These are phyloP conservation scores for Biscutella laevigata DNA, from an alignment of 441 rosid species.

Conservation along the genomic window DNA sequence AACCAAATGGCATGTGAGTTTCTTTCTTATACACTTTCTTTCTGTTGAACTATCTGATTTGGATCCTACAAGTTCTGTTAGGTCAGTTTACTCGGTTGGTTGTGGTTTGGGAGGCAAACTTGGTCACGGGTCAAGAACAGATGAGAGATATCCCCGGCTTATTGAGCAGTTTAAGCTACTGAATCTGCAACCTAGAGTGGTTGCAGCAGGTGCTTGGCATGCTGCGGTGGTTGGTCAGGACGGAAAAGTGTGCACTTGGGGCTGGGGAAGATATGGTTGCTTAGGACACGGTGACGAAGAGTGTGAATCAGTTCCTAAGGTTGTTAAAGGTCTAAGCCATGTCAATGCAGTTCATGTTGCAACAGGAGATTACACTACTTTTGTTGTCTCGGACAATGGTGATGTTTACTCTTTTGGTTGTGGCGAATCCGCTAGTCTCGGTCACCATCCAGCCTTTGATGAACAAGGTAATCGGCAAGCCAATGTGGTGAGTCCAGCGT, in stretches of 20 bases:
- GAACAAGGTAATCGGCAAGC: slow-evolving; percentile 65
- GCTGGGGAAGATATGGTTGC: slow-evolving; percentile 98
- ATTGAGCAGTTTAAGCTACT: slow-evolving; percentile 64
- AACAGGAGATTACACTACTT: slow-evolving; percentile 89
- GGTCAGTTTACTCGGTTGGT: slow-evolving; percentile 98
- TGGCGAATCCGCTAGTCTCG: slow-evolving; percentile 87
- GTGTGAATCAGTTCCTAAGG: slow-evolving; percentile 72
- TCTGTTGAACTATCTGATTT: not conserved
- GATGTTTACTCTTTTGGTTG: slow-evolving; percentile 91
- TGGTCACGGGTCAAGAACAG: slow-evolving; percentile 86
- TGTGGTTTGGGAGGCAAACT: slow-evolving; percentile 98
- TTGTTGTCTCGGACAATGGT: slow-evolving; percentile 79
- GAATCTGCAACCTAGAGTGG: slow-evolving; percentile 78
- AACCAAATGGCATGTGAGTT: slow-evolving; percentile 92
- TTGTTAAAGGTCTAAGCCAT: slow-evolving; percentile 62
- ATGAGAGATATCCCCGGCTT: slow-evolving; percentile 81
- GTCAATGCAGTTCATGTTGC: slow-evolving; percentile 88
- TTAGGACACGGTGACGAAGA: slow-evolving; percentile 94
- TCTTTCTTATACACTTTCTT: not conserved
- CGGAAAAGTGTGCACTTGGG: slow-evolving; percentile 98
- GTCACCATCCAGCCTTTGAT: slow-evolving; percentile 51
- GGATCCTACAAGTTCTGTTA: slow-evolving; percentile 16
- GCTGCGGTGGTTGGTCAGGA: slow-evolving; percentile 91
- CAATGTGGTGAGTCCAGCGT: slow-evolving; percentile 65
- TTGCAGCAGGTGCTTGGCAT: slow-evolving; percentile 98